Base-by-base conservation (phyloP, 1,139 yeast genomes). In the Zygotorulaspora mrakii region DNA sequence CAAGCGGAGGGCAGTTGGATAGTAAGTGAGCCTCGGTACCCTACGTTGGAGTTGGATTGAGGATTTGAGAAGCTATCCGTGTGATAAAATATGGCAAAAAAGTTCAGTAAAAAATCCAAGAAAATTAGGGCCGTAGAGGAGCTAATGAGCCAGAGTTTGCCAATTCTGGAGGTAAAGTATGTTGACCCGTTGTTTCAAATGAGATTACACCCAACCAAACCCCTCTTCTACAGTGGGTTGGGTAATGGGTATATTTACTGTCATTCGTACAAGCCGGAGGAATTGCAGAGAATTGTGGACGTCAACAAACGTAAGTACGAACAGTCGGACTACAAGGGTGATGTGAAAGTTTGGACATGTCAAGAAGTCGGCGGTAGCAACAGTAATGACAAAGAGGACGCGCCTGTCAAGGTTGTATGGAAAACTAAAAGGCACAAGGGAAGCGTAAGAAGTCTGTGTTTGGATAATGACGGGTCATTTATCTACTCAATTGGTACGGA, bases 401-500 rank as follows among this genome's bases (percentile, higher is more conserved):
- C 56, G 3, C 61, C 53, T 23, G 59, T 76, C 2, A 62, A 61
- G 2, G 57, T 69, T n/a, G 48, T 70, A 27, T 91, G 97, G 97
- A 76, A 82, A 43, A 88, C 97, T 0, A 85, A 78, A 55, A 74
- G 97, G 56, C 97, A 91, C 60, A 87, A 87, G 62, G 91, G 89
- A 1, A 83, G 95, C 45, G 86, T 95, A 48, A 67, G 98, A 31
- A 78, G 83, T 5, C 67, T 87, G 5, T 67, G 76, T 11, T 82
- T 86, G 59, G 89, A 83, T 47, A 66, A 73, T 0, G 74, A 76
- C 12, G 68, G 73, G 23, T 49, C 64, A 13, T 58, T 46, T 25
- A 46, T 84, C 1, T 84, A 70, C 52, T 73, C 95, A 1, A 79
- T 80, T 11, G 97, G 98, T 0, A 74, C 84, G 0, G 98, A 91